Conservation (phyloP, 164 flowering plant genomes). For the Umbilicus rupestris region DNA sequence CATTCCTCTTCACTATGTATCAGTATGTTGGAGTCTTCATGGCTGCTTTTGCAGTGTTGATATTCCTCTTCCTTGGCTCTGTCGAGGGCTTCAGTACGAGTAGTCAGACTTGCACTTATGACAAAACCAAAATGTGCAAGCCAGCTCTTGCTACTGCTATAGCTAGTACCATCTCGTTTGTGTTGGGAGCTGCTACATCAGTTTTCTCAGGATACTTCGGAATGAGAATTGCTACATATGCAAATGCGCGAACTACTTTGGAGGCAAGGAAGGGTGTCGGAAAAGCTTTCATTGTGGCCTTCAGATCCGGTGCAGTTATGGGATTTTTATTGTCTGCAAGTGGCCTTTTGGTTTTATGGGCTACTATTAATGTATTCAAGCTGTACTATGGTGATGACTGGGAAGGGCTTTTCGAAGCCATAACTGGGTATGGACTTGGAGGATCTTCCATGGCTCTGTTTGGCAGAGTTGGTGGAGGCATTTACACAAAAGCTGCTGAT, state of each 20-base stretch:
- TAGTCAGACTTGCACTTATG: conserved; percentile 38
- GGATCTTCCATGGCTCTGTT: conserved; percentile 59
- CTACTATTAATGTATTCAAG: conserved; percentile 30
- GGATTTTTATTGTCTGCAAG: conserved; percentile 49
- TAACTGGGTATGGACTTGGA: conserved; percentile 50
- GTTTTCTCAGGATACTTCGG: conserved; percentile 42
- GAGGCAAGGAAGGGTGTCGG: conserved; percentile 45
- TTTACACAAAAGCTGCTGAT: conserved; percentile 51
- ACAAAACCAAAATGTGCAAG: conserved; percentile 26
- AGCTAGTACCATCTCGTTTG: conserved; percentile 38
- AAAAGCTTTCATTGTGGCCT: conserved; percentile 37
- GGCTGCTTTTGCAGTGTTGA: conserved; percentile 23
- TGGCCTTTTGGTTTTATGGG: conserved; percentile 39
- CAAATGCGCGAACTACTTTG: conserved; percentile 42
- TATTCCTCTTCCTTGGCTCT: conserved; percentile 45
- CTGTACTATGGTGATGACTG: conserved; percentile 45
- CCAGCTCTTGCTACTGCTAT: conserved; percentile 45
- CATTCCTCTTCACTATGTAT: conserved; percentile 37
- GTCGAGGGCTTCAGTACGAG: conserved; percentile 40
- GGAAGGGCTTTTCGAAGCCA: conserved; percentile 46
- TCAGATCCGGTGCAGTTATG: conserved; percentile 49
- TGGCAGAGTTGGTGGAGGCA: conserved; percentile 55
- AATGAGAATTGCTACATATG: conserved; percentile 49
- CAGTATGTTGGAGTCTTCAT: conserved; percentile 34
- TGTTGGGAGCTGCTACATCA: conserved; percentile 40